A percentile compares a stretch with the other conserved stretches of the same genome.
phyloP scores from a whole-genome alignment of 2,329 filamentous ascomycete genomes.

The Pseudogymnoascus sp. region DNA sequence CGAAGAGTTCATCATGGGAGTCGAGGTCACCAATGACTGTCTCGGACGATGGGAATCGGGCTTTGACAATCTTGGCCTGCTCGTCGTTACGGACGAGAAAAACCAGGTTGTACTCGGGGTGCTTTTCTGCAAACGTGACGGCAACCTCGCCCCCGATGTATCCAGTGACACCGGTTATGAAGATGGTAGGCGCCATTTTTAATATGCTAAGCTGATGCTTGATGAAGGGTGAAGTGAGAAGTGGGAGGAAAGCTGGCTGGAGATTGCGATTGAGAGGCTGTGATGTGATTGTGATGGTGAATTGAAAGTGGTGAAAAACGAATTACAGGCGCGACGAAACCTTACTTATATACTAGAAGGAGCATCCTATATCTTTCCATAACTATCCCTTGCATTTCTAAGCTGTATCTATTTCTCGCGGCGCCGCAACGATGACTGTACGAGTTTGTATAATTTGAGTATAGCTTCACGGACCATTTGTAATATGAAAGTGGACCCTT shows the following conservation, averaged over 20 bases:
- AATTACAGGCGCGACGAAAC: not conserved
- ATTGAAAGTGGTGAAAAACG: not conserved
- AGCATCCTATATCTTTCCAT: not conserved
- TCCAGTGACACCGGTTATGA: constrained; percentile 20
- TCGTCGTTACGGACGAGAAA: constrained; percentile 17
- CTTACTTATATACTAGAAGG: not conserved
- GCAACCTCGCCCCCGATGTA: constrained; percentile 20
- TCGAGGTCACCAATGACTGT: constrained; percentile 29
- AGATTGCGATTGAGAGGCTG: not conserved
- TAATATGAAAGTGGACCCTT: not conserved
- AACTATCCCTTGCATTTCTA: not conserved
- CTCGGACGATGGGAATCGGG: constrained; percentile 15
- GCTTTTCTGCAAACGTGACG: constrained; percentile 13
- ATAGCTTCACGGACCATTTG: not conserved
- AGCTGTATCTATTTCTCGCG: not conserved
- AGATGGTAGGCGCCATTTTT: constrained; percentile 15
- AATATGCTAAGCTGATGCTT: not conserved
- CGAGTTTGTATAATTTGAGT: not conserved
- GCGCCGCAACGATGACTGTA: not conserved
- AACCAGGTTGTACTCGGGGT: constrained; percentile 18
- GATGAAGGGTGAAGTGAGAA: not conserved
- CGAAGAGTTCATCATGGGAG: constrained; percentile 24
- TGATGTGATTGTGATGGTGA: not conserved
- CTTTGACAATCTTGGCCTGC: constrained; percentile 15
- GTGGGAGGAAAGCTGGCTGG: not conserved